Conservation (phyloP, 208 protist species). For the Crithidia mellificae region DNA sequence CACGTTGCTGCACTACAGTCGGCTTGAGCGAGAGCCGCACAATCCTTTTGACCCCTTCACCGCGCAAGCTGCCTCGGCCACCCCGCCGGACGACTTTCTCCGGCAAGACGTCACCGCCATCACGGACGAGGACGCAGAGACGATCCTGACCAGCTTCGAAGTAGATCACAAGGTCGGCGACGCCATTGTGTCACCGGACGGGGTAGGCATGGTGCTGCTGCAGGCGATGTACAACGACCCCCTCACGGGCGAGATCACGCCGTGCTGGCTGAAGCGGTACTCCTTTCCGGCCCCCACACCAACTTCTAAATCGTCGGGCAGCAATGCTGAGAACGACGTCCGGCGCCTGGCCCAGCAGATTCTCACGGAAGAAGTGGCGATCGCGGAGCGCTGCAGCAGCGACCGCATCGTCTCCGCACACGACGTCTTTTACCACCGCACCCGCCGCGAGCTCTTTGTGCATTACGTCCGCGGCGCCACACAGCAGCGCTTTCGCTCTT, state of each 20-base stretch:
- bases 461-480: constrained; percentile 67
- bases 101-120: constrained; percentile 3
- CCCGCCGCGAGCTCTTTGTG: constrained; percentile 53
- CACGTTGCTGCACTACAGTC: constrained; percentile 60
- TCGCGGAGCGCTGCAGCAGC: constrained; percentile 43
- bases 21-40: constrained; percentile 48
- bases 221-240: constrained; percentile 59
- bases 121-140: constrained; percentile 9
- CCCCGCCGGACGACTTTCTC: constrained; percentile 12
- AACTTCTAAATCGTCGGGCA: neutral
- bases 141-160: constrained; percentile 33
- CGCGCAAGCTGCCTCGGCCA: neutral
- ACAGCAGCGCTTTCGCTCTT: constrained; percentile 67
- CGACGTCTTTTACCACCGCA: constrained; percentile 61
- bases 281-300: constrained; percentile 30
- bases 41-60: constrained; percentile 54
- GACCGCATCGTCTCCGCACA: constrained; percentile 43
- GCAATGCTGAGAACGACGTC: neutral
- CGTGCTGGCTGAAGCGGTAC: constrained; percentile 75
- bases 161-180: constrained; percentile 20
- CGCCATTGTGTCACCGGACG: constrained; percentile 19
- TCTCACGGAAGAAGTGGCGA: constrained; percentile 45
- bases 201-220: constrained; percentile 40
- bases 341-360: constrained; percentile 30
- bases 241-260: constrained; percentile 50